Evolutionary conservation across 176 grass and related monocot genomes (phyloP).

Genomic region (Elaeis guineensis): DNA sequence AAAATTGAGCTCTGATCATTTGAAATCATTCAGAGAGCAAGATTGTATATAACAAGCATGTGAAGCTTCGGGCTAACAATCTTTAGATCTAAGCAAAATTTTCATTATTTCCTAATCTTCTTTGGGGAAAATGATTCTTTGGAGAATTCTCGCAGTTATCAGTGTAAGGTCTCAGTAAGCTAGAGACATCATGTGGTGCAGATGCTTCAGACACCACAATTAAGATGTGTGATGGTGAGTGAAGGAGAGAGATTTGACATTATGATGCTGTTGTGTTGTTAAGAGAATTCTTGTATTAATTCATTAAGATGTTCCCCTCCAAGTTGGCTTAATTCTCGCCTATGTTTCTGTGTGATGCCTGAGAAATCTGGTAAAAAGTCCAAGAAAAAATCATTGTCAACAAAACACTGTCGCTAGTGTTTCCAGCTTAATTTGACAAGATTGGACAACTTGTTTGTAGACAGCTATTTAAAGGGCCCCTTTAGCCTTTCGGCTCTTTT

Average conservation of each 20-base stretch:
- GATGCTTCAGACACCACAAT: slow-evolving; percentile 1
- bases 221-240: slow-evolving; percentile 1
- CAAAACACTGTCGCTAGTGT: too few species aligned
- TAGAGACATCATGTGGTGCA: neutral
- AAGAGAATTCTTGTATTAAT: neutral
- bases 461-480: too few species aligned
- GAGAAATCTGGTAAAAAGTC: neutral
- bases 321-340: slow-evolving; percentile 7
- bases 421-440: too few species aligned
- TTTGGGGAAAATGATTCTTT: slow-evolving; percentile 6
- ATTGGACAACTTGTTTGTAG: too few species aligned
- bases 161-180: neutral
- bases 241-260: slow-evolving; percentile 4
- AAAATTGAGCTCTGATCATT: slow-evolving; percentile 39
- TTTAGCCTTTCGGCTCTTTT: too few species aligned
- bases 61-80: neutral
- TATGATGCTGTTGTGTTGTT: neutral
- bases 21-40: neutral
- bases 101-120: neutral
- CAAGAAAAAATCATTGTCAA: too few species aligned
- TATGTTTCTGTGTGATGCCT: neutral
- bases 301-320: neutral
- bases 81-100: neutral
- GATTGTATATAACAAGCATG: slow-evolving; percentile 3
- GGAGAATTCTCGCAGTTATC: neutral